Base-by-base conservation (phyloP, 805 yeast species). In the Yamadazyma takamatsuzukensis region DNA sequence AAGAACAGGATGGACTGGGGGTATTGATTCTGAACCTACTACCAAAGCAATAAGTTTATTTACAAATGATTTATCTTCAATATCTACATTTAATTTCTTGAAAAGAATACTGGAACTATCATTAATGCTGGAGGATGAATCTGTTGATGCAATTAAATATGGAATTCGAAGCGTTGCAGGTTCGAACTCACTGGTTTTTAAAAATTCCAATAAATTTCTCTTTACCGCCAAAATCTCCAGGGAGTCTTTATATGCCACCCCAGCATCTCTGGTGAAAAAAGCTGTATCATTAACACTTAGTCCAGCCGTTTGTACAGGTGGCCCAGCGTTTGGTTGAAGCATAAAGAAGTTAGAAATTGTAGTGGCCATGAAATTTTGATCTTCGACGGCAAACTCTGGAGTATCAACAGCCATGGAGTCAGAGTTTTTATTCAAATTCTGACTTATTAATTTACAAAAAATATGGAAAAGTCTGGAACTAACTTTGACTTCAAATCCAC, bases 191-290 rank as follows among this genome's bases (percentile, higher is more conserved):
- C 72, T 74, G 1, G 37, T 59, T 42, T 33, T 73, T 57, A 39
- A 63, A 30, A 51, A 81, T 56, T 45, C 67, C 44, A 39, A 41
- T 11, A 64, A 43, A 5, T 49, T 38, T 2, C 29, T 32, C 39
- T 65, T 66, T 13, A 59, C 51, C 1, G 30, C 33, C 9, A 37
- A 41, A 25, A 85, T 53, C 13, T 72, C 76, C 0, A 66, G 67
- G 5, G 63, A 59, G 1, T 61, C 37, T 33, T 73, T 73, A 47
- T 74, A 78, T 0, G 72, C 54, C 0, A 78, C 73, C 17, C 89
- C 90, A 2, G 90, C 86, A 41, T 74, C 74, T 33, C 68, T 70
- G 0, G 86, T 80, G 44, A 86, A 75, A 44, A 80, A 85, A 1
- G 73, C 52, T 13, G 74, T 70, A 25, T 82, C 87, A 0, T 51